Evolutionary conservation across 2,329 filamentous ascomycete genomes (phyloP).

Genomic region (Colletotrichum eremochloae): DNA sequence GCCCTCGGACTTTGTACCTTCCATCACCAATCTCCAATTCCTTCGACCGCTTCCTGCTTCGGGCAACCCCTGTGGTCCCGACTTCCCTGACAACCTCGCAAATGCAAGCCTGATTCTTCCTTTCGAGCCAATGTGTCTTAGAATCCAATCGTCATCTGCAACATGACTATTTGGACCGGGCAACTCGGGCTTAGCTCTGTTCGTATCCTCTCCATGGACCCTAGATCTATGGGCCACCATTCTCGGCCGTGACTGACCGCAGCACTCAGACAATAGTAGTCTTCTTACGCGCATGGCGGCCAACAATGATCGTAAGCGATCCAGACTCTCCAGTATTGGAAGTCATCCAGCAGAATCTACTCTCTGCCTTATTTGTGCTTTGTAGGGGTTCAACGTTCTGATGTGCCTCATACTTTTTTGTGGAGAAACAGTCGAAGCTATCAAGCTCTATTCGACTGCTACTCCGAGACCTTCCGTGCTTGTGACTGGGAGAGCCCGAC

Average conservation of each 20-base stretch:
- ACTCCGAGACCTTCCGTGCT: background rate
- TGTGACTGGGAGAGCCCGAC: background rate
- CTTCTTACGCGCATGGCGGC: background rate
- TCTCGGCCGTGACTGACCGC: slow-evolving; percentile 8
- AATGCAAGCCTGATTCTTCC: background rate
- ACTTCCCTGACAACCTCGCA: slow-evolving; percentile 4
- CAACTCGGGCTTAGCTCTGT: slow-evolving; percentile 11
- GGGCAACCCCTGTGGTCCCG: slow-evolving; percentile 3
- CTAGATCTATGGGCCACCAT: slow-evolving; percentile 3
- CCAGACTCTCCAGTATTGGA: background rate
- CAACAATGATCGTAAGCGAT: background rate
- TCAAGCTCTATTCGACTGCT: background rate
- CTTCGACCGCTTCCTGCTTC: background rate
- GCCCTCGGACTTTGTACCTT: slow-evolving; percentile 8
- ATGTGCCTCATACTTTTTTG: background rate
- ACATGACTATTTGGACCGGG: slow-evolving; percentile 12
- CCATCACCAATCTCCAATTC: background rate
- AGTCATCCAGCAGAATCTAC: slow-evolving; percentile 13
- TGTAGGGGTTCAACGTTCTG: slow-evolving; percentile 7
- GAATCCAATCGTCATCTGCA: slow-evolving; percentile 31
- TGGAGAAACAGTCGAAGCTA: background rate
- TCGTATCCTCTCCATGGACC: slow-evolving; percentile 4
- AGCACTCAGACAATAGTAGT: slow-evolving; percentile 4
- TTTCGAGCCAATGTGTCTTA: slow-evolving; percentile 15
- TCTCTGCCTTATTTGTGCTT: slow-evolving; percentile 27